Evolutionary conservation across 192 early-diverging fungal genomes (phyloP), one percentile per base, ranked within the genome.

Genomic region (Haplosporangium gracile): DNA sequence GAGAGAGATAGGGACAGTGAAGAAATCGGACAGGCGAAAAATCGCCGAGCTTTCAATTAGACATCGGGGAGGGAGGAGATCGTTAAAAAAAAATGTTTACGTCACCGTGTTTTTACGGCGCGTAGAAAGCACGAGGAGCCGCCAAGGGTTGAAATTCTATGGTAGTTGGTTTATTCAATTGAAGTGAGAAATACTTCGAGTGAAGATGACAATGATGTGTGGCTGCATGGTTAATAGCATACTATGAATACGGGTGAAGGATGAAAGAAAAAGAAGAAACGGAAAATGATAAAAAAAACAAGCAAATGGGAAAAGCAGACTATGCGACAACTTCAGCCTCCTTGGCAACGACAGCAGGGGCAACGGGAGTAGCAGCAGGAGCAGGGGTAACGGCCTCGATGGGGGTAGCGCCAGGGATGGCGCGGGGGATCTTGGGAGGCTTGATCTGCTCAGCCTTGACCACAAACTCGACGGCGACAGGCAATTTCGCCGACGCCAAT

Each of bases 381-480:
- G 76, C 3, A 39, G 76, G 26, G n/a, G 47, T 45, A 36, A 65
- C 45, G 16, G 32, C 47, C 49, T 69, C 53, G 68, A 20, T 34
- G 42, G 47, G 32, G n/a, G 69, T 39, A 63, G 78, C 82, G 15
- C 80, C 78, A 32, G 77, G 82, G 63, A 80, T 80, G 43, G 71
- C 77, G 11, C 78, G 76, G 34, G 78, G 72, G 65, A 80, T 63
- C 77, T 88, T 88, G 60, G 82, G 73, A 29, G 87, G 84, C 76
- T 86, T 86, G 55, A 82, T 60, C 77, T 90, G 85, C 5, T 84
- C 83, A 45, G 82, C 89, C 75, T 89, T 88, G 76, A 89, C 90
- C 16, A 97, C 91, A 82, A 97, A 90, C 72, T 92, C 92, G 4
- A 94, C 94, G 49, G 91, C 88, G 38, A 96, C 90, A 68, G 95